phyloP scores from a whole-genome alignment of 495 filamentous ascomycete genomes.

The Geoglossum glabrum region DNA sequence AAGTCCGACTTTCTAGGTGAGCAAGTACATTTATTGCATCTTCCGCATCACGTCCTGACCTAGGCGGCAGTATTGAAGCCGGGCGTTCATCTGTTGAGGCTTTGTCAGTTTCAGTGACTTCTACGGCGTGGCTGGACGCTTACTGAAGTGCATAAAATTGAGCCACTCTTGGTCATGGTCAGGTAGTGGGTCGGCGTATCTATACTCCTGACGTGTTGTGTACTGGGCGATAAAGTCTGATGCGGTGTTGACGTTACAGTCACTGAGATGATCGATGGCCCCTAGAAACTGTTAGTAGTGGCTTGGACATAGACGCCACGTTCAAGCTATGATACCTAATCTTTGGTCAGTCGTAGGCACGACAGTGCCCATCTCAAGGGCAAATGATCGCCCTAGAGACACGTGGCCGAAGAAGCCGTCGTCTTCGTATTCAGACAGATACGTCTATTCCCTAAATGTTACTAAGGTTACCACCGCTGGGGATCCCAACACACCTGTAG shows the following conservation, averaged over 20 bases:
- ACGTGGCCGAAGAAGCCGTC: constrained; percentile 74
- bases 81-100: not conserved
- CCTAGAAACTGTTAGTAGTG: constrained; percentile 13
- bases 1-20: constrained; percentile 46
- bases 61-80: not conserved
- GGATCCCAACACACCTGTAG: constrained; percentile 33
- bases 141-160: constrained; percentile 25
- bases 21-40: constrained; percentile 31
- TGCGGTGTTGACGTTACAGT: constrained; percentile 61
- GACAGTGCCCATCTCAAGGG: constrained; percentile 70
- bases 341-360: constrained; percentile 81
- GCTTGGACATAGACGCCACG: not conserved
- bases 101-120: not conserved
- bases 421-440: constrained; percentile 82
- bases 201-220: constrained; percentile 88
- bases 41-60: constrained; percentile 5
- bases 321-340: constrained; percentile 27
- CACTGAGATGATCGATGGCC: constrained; percentile 50
- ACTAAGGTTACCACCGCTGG: not conserved
- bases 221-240: constrained; percentile 95
- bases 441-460: constrained; percentile 36
- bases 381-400: constrained; percentile 86
- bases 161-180: constrained; percentile 43
- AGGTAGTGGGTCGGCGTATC: constrained; percentile 49
- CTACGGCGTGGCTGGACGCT: not conserved